phyloP scores from a whole-genome alignment of 805 yeast genomes.

The Millerozyma miso region DNA sequence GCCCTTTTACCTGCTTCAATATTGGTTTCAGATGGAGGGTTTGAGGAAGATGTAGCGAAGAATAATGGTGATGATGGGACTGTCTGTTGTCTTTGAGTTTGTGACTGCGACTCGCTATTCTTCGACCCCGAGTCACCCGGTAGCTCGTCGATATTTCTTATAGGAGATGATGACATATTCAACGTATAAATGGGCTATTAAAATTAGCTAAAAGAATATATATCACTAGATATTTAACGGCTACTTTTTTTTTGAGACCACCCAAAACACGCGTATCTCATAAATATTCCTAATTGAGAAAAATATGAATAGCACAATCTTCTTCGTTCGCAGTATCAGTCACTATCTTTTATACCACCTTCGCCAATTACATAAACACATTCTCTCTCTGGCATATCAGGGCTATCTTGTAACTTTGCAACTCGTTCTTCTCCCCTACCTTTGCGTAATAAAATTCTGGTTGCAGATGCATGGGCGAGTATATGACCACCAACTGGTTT shows the following conservation, averaged over 20 bases:
- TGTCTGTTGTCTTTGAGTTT: constrained; percentile 25
- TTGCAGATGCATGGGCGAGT: constrained; percentile 14
- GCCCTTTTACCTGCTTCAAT: constrained; percentile 10
- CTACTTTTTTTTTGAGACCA: neutral
- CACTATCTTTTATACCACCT: constrained; percentile 15
- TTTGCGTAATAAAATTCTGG: constrained; percentile 12
- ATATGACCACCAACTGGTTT: constrained; percentile 15
- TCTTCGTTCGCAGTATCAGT: constrained; percentile 2
- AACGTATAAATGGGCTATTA: neutral
- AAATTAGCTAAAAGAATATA: neutral
- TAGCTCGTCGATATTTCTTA: constrained; percentile 28
- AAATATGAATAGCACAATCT: constrained; percentile 10
- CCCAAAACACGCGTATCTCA: constrained; percentile 21
- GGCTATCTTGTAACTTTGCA: constrained; percentile 13
- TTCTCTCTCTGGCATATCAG: constrained; percentile 14
- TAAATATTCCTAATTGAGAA: constrained; percentile 24
- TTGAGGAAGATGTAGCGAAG: constrained; percentile 46
- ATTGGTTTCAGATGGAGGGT: constrained; percentile 30
- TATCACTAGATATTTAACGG: neutral
- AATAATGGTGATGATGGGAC: constrained; percentile 59
- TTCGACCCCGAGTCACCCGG: constrained; percentile 21
- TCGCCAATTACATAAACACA: constrained; percentile 13
- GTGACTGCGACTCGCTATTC: constrained; percentile 36
- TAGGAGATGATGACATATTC: constrained; percentile 34
- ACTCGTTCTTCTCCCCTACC: constrained; percentile 15